Evolutionary conservation across 2,329 filamentous ascomycete species (phyloP), one percentile per base, ranked within the genome.

Genomic region (Xenosphaeropsis pyriputrescens): DNA sequence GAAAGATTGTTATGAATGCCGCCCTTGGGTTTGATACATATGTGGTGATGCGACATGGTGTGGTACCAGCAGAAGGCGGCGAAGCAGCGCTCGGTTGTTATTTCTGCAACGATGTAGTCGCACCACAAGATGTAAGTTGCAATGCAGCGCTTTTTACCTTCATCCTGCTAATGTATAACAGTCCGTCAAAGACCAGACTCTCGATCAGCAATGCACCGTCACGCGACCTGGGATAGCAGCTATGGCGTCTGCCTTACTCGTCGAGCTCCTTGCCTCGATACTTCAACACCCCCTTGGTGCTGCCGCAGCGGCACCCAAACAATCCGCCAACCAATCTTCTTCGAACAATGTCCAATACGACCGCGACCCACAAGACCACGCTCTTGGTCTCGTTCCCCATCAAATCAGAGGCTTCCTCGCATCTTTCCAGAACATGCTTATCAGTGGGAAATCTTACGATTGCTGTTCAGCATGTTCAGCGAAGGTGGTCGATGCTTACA

Each of bases 121-220:
- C 89, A 6, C 91, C 91, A 16, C 80, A 80, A 44, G 85, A 96
- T 62, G 88, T 93, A 64, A 75, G 80, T 70, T 29, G 32, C 7
- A 13, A 17, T 29, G n/a, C 15, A 16, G 13, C 0, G 5, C 5
- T 32, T 18, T 13, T 11, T 26, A 9, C 5, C 22, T 26, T 26
- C 5, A 34, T 18, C n/a, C 18, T 32, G 5, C 32, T 18, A 37
- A 32, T 39, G 18, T 29, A n/a, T 18, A 42, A 35, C 51, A 93
- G 84, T 94, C 86, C 2, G 72, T 94, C 53, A 94, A 89, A 58
- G 86, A 94, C 51, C 84, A 88, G 49, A 96, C 91, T 0, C 75
- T 98, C 9, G 91, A 98, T 55, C 91, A 98, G 57, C 91, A 96
- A 60, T 98, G 91, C 59, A 98, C 91, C 0, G 91, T 98, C 15